Percentiles rank a stretch among this genome's conserved stretches.
phyloP scores from a whole-genome alignment of 306 rosid genomes.

The Astragalus glycyphyllos region DNA sequence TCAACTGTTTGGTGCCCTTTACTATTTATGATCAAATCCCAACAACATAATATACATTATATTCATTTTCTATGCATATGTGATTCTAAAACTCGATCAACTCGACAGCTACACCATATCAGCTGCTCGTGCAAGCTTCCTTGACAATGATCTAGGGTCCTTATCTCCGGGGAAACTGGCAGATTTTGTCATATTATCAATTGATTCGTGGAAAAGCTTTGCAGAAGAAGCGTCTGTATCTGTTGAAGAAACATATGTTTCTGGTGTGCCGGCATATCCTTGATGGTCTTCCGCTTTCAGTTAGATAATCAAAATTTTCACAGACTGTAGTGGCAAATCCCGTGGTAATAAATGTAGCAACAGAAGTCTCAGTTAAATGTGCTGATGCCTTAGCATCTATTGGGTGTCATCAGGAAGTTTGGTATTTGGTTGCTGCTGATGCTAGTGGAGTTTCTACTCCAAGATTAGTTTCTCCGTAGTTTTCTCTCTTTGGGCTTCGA shows the following conservation, averaged over 20 bases:
- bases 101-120: conserved; percentile 70
- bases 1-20: conserved; percentile 14
- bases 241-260: conserved; percentile 72
- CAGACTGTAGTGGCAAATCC: too few species aligned
- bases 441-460: too few species aligned
- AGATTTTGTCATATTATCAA: conserved; percentile 74
- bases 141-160: conserved; percentile 71
- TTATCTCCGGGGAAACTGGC: conserved; percentile 74
- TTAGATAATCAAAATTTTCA: neutral
- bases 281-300: conserved; percentile 34
- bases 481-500: too few species aligned
- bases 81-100: conserved; percentile 26
- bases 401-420: too few species aligned
- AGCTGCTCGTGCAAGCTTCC: conserved; percentile 81
- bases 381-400: too few species aligned
- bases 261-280: conserved; percentile 74
- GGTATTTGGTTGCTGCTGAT: too few species aligned
- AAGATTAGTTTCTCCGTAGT: too few species aligned
- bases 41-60: neutral
- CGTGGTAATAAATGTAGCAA: too few species aligned
- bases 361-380: too few species aligned
- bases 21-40: conserved; percentile 10
- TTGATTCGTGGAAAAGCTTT: conserved; percentile 65
- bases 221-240: conserved; percentile 61
- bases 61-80: neutral